Base-by-base conservation (phyloP, 768 basidiomycete species). In the Tylopilus balloui region DNA sequence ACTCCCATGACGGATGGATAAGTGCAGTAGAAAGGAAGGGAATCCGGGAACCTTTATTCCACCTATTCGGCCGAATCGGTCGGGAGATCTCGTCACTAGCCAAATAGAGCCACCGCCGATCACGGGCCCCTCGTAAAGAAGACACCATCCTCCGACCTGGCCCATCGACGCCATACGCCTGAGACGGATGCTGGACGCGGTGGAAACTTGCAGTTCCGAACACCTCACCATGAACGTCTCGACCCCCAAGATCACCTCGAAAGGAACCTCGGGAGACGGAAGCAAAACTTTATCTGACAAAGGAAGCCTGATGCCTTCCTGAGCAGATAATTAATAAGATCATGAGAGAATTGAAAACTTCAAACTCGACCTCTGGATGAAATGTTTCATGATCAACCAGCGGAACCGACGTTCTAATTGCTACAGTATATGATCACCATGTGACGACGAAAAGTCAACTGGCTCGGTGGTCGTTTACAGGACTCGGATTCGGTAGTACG, bases 31-130 rank as follows among this genome's bases (percentile, higher is more conserved):
- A 43, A 50, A 24, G 41, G 42, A 53, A 52, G 39, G 52, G 44
- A 45, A 27, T 28, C 19, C 6, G 12, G 3, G 25, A 35, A 25
- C n/a, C n/a, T n/a, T n/a, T n/a, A n/a, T n/a, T n/a, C n/a, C n/a
- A 4, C 23, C 21, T n/a, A 14, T 54, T 45, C 51, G 31, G 36
- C 61, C 61, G 58, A 52, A 45, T 48, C 40, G 27, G 45, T 47
- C 61, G 52, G 60, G 45, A 28, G 40, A 46, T 56, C 42, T 39
- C 11, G 44, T 51, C 41, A 32, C 37, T 28, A 41, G 29, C 27
- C 28, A 51, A 32, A 21, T 32, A 19, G 43, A 45, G 54, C 42
- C 25, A 52, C 60, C 61, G 58, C 52, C 48, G 51, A 62, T 63
- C 58, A 57, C 61, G 61, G 60, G 47, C 13, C 17, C 48, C 29